Evolutionary conservation across 352 stramenopile species (phyloP), one percentile per base, ranked within the genome.

Genomic region (Phytophthora ramorum): DNA sequence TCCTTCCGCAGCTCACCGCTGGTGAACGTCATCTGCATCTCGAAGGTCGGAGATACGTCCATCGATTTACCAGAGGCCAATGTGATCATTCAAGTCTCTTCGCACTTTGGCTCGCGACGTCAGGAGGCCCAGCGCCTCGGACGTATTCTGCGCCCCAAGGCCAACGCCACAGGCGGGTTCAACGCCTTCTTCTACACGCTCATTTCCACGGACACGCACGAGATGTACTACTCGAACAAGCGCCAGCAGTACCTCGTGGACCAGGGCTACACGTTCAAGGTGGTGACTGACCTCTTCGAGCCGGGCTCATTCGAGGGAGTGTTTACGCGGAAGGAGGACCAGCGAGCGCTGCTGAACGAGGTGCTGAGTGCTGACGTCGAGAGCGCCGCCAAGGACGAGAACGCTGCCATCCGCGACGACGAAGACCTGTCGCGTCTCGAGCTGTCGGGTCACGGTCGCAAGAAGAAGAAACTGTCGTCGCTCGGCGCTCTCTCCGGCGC

Each of bases 151-250:
- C 93, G 98, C 19, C 97, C 98, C 13, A 99, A 99, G 78, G 86
- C 90, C 22, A 96, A 96, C 35, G 86, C 95, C 44, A 98, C 95
- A 2, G 96, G 98, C 51, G 97, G 97, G 35, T 99, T 99, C 77
- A 99, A 99, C 72, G 98, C 98, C 5, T 99, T 99, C 83, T 99
- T 99, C 73, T 99, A 99, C 85, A 99, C 98, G 30, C 85, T 99
- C 22, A 98, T 99, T 46, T 99, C 96, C 52, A 98, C 95, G 8
- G 98, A 99, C 76, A 99, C 98, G 46, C 91, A 98, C 69, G 98
- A 99, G 68, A 99, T 99, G 97, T 99, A 98, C 69, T 99, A 99
- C 82, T 98, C 91, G 37, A 97, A 98, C 55, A 99, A 99, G 74
- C 87, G 98, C 3, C 97, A 99, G 75, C 97, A 99, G 76, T 99